Evolutionary conservation across 768 basidiomycete species (phyloP).

Genomic region (Atractiella rhizophila): DNA sequence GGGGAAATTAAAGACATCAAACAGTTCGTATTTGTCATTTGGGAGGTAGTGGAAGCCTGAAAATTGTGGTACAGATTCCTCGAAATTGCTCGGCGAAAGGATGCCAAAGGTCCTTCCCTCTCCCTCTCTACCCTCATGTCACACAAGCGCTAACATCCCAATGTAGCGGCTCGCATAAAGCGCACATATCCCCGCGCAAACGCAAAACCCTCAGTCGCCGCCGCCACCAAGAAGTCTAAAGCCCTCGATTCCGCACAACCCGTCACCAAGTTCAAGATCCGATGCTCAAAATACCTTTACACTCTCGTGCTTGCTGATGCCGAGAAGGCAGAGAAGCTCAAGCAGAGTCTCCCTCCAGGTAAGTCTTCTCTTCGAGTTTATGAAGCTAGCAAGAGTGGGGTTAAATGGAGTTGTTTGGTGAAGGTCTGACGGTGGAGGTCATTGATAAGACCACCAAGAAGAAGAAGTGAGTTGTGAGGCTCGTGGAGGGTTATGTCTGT

Average conservation of each 20-base stretch:
- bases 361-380: conserved; percentile 19
- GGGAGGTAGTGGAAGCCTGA: too few species aligned
- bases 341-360: conserved; percentile 87
- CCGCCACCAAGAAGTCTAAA: conserved; percentile 79
- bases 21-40: too few species aligned
- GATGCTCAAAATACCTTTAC: conserved; percentile 89
- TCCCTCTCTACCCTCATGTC: background rate
- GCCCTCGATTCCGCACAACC: conserved; percentile 12
- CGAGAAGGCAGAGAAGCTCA: conserved; percentile 95
- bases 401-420: background rate
- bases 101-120: conserved; percentile 59
- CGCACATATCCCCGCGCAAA: background rate
- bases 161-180: conserved; percentile 3
- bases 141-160: too few species aligned
- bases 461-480: too few species aligned
- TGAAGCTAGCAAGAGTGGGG: background rate
- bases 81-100: conserved; percentile 86
- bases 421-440: conserved; percentile 49
- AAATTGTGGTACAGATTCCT: too few species aligned
- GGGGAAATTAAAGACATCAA: conserved; percentile 97
- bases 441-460: conserved; percentile 38
- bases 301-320: conserved; percentile 86
- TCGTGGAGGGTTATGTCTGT: too few species aligned
- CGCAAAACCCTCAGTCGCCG: conserved; percentile 32
- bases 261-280: conserved; percentile 85